Base-by-base conservation (phyloP, 768 basidiomycete species). In the Russula griseocarnosa region DNA sequence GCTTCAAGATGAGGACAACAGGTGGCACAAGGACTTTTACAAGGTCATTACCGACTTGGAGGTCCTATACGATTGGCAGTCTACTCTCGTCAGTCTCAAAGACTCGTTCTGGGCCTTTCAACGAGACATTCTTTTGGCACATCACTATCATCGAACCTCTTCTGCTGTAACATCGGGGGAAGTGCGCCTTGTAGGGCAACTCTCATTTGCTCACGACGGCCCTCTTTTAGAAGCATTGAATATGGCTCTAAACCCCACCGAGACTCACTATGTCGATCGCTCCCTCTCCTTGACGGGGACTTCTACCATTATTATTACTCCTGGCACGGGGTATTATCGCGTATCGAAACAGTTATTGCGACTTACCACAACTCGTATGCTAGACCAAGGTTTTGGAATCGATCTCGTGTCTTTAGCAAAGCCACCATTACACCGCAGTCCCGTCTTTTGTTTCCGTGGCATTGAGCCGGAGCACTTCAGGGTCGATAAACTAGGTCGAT, bases 171-270 rank as follows among this genome's bases (percentile, higher is more conserved):
- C 74, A 4, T 72, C 72, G 38, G 77, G 80, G 24, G 81, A 84
- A 40, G 84, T 84, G 28, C 84, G 90, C 18, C 79, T 94, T 16
- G 84, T 93, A 14, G 94, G 94, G 3, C 81, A 81, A 32, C 77
- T 95, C 34, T 92, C 90, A 0, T 86, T 83, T 72, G 96, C 97
- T 0, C 93, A 96, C 69, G 94, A 98, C 67, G 94, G 94, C 0
- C 94, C 94, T 46, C 80, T 98, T n/a, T 82, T 98, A 6, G 97
- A 98, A 74, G 93, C 94, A 1, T 80, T 98, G 57, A 98, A 98
- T 71, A 82, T 99, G 51, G 91, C 86, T 0, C 81, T 98, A 18
- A 96, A 94, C 71, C 92, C 95, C 0, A 88, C 88, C 18, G 96
- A 98, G 75, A 91, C 88, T 2, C 93, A 97, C 72, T 95, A 97